Evolutionary conservation across 441 rosid genomes (phyloP).

Genomic region (Populus hybrid): DNA sequence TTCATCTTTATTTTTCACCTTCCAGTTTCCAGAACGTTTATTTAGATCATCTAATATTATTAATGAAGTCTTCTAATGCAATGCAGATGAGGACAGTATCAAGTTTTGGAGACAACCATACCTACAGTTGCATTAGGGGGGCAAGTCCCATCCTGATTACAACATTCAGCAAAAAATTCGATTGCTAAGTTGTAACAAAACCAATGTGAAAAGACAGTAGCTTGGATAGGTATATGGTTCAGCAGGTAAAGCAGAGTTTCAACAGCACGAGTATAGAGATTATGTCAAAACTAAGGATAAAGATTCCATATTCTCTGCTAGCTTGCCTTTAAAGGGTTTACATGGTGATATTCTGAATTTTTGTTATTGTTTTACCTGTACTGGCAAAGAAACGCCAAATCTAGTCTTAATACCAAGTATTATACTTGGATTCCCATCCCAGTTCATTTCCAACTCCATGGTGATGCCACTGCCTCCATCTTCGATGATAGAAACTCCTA

Average conservation of each 20-base stretch:
- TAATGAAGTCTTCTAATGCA: background rate
- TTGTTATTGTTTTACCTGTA: conserved; percentile 52
- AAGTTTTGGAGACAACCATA: background rate
- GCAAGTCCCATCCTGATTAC: background rate
- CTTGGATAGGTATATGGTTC: background rate
- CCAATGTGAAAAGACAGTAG: background rate
- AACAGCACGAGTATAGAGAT: background rate
- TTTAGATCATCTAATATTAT: background rate
- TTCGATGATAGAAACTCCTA: conserved; percentile 78
- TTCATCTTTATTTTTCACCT: background rate
- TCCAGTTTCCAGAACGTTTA: background rate
- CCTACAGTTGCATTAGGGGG: background rate
- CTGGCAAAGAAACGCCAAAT: conserved; percentile 77
- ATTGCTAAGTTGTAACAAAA: background rate
- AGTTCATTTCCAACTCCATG: conserved; percentile 91
- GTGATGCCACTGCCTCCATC: conserved; percentile 52
- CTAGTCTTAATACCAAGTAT: conserved; percentile 74
- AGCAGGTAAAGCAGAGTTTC: background rate
- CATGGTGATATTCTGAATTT: background rate
- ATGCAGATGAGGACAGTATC: background rate
- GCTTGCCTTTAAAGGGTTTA: background rate
- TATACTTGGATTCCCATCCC: conserved; percentile 92
- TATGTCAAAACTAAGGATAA: background rate
- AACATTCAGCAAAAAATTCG: background rate
- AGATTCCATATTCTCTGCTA: background rate